Conservation (phyloP, 2,329 filamentous ascomycete species). For the Fusarium sp. region DNA sequence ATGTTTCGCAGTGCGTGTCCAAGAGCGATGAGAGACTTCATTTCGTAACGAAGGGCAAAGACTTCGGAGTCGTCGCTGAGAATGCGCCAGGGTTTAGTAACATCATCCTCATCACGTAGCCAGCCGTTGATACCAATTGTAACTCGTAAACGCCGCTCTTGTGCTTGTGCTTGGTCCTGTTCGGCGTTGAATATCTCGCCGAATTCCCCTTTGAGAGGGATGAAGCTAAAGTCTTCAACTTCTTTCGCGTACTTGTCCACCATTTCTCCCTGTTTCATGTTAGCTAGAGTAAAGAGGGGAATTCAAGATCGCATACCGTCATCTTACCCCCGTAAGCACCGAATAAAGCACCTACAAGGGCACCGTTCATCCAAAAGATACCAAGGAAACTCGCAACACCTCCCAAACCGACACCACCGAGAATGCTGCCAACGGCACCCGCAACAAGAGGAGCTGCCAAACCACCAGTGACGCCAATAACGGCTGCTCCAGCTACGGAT, state of each 20-base stretch:
- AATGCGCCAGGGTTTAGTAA: slow-evolving; percentile 82
- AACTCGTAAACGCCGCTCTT: slow-evolving; percentile 72
- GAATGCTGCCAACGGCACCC: slow-evolving; percentile 83
- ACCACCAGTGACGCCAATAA: slow-evolving; percentile 92
- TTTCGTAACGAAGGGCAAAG: slow-evolving; percentile 87
- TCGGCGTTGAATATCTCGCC: slow-evolving; percentile 45
- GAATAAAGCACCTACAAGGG: slow-evolving; percentile 87
- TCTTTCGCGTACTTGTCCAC: slow-evolving; percentile 89
- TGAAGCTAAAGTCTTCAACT: slow-evolving; percentile 83
- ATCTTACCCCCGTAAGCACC: slow-evolving; percentile 87
- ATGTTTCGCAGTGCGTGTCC: slow-evolving; percentile 79
- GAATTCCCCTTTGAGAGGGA: slow-evolving; percentile 72
- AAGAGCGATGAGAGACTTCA: slow-evolving; percentile 79
- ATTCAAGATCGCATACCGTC: slow-evolving; percentile 56
- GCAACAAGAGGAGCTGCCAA: slow-evolving; percentile 90
- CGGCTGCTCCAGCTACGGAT: slow-evolving; percentile 85
- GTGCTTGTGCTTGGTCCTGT: slow-evolving; percentile 37
- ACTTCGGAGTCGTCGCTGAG: slow-evolving; percentile 79
- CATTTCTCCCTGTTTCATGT: slow-evolving; percentile 71
- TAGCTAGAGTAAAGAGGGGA: slow-evolving; percentile 1
- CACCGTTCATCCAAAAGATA: slow-evolving; percentile 85
- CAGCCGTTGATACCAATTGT: slow-evolving; percentile 91
- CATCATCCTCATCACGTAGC: slow-evolving; percentile 79
- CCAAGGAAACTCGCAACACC: slow-evolving; percentile 89
- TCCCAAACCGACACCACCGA: slow-evolving; percentile 86